Conservation (phyloP, 495 filamentous ascomycete genomes). For the Neurospora africana region DNA sequence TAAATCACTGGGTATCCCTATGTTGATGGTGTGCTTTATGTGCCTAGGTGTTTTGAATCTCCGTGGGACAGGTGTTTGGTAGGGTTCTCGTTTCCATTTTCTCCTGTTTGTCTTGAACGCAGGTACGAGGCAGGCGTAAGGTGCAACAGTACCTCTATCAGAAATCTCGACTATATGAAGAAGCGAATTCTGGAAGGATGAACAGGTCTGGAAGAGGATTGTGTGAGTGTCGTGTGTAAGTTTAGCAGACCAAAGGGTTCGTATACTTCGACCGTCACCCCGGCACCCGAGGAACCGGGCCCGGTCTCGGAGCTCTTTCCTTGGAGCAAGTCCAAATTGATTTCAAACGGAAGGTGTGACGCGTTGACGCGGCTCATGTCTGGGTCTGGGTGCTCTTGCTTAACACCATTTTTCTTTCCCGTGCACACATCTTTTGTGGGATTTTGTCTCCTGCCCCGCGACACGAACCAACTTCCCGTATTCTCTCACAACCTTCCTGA, state of each 20-base stretch:
- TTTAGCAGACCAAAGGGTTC: not conserved
- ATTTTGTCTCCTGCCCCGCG: not conserved
- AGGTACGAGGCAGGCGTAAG: not conserved
- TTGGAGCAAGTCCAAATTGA: not conserved
- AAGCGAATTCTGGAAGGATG: not conserved
- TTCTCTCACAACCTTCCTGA: not conserved
- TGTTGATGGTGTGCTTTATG: not conserved
- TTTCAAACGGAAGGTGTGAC: not conserved
- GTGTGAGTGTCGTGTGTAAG: fast-evolving
- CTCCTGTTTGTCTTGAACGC: not conserved
- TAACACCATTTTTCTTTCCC: not conserved
- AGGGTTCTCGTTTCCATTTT: not conserved
- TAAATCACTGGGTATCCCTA: not conserved
- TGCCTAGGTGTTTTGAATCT: not conserved
- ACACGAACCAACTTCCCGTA: not conserved
- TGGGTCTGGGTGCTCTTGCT: not conserved
- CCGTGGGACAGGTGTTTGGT: not conserved
- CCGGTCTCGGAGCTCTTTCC: not conserved
- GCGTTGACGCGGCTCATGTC: not conserved
- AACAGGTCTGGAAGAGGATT: not conserved
- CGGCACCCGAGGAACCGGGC: not conserved
- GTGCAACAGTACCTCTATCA: not conserved
- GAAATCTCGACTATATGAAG: not conserved
- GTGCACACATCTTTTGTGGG: not conserved
- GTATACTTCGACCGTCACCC: not conserved